Percentiles rank a stretch among this genome's conserved stretches.
Evolutionary conservation across 2,329 filamentous ascomycete genomes (phyloP).

Genomic region (Cercospora zeae-maydis): DNA sequence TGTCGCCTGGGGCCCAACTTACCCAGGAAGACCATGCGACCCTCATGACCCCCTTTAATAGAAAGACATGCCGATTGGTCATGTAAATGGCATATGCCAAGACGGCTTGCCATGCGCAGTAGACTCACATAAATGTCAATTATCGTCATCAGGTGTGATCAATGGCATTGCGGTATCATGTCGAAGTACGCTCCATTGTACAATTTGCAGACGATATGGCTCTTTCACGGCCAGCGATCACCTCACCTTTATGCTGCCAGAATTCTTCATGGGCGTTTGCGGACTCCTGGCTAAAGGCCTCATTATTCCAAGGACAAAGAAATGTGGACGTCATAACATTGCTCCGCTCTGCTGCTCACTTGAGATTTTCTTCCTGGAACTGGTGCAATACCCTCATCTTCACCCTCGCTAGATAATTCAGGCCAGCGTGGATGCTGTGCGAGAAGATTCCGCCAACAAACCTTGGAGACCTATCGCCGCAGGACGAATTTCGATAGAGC

Average conservation of each 20-base stretch:
- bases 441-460: background rate
- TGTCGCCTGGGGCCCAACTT: no score
- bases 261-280: background rate
- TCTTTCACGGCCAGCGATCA: background rate
- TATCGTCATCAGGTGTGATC: background rate
- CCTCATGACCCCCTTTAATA: no score
- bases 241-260: background rate
- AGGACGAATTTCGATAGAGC: background rate
- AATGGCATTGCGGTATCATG: background rate
- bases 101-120: background rate
- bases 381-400: background rate
- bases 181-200: background rate
- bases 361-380: background rate
- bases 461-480: background rate
- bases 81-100: background rate
- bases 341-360: background rate
- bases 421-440: background rate
- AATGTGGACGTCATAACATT: background rate
- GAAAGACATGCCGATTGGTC: background rate
- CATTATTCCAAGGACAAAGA: background rate
- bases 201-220: background rate
- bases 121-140: background rate
- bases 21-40: no score
- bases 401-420: background rate
- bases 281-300: background rate